Evolutionary conservation across 1,284 basidiomycete genomes (phyloP).

Genomic region (Microbotryum intermedium): DNA sequence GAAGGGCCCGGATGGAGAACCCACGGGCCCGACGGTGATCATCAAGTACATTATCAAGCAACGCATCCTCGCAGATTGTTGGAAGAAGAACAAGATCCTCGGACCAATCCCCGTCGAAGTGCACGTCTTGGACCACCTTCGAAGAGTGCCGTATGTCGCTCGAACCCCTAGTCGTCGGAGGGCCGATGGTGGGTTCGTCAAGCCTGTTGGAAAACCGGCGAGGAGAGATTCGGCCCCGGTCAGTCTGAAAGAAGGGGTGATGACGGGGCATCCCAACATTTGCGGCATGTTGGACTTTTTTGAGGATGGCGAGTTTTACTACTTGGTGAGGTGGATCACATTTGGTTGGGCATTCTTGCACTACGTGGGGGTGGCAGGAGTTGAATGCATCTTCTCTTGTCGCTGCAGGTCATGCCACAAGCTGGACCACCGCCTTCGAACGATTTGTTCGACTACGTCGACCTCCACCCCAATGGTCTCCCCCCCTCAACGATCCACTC

Average conservation of each 20-base stretch:
- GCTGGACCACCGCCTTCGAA: slow-evolving; percentile 12
- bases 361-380: not conserved
- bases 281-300: slow-evolving; percentile 94
- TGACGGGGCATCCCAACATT: slow-evolving; percentile 76
- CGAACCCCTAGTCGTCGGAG: slow-evolving; percentile 28
- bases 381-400: not conserved
- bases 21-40: slow-evolving; percentile 63
- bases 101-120: slow-evolving; percentile 99
- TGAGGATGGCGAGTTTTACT: slow-evolving; percentile 95
- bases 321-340: slow-evolving; percentile 48
- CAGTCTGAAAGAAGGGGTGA: slow-evolving; percentile 10
- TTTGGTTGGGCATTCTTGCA: not conserved
- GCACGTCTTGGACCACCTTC: slow-evolving; percentile 79
- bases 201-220: not conserved
- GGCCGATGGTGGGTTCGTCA: not conserved
- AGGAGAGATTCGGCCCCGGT: slow-evolving; percentile 19
- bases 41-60: slow-evolving; percentile 99
- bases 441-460: slow-evolving; percentile 86
- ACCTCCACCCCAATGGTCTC: slow-evolving; percentile 77
- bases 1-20: slow-evolving; percentile 58
- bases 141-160: slow-evolving; percentile 69
- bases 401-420: slow-evolving; percentile 24
- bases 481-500: slow-evolving; percentile 65
- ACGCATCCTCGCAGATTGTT: slow-evolving; percentile 94
- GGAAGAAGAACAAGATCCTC: slow-evolving; percentile 90